A percentile compares a stretch with the other conserved stretches of the same genome.
phyloP scores from a whole-genome alignment of 2,329 filamentous ascomycete genomes.

The Fusarium subtropicale region DNA sequence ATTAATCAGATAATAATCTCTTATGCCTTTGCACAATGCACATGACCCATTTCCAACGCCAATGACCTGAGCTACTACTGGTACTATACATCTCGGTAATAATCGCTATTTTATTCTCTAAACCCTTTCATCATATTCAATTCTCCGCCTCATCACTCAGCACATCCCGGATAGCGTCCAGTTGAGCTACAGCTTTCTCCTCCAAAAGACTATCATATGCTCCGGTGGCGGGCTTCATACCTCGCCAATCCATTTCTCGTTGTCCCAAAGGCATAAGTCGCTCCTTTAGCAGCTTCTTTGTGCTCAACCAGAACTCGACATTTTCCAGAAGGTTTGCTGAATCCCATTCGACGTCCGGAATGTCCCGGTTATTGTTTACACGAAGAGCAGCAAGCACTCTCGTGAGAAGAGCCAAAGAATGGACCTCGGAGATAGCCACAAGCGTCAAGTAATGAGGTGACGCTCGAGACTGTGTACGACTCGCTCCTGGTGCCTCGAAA shows the following conservation, averaged over 20 bases:
- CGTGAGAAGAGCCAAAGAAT: conserved; percentile 81
- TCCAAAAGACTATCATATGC: conserved; percentile 74
- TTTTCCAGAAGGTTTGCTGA: conserved; percentile 78
- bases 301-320: conserved; percentile 82
- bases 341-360: conserved; percentile 82
- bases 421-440: conserved; percentile 78
- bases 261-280: conserved; percentile 78
- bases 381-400: conserved; percentile 76
- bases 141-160: conserved; percentile 64
- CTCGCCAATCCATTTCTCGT: conserved; percentile 74
- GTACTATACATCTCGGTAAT: conserved; percentile 42
- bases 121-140: conserved; percentile 31
- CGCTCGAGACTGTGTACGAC: conserved; percentile 62
- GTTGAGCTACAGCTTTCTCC: conserved; percentile 77
- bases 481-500: conserved; percentile 72
- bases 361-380: conserved; percentile 74
- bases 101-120: conserved; percentile 30
- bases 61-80: conserved; percentile 40
- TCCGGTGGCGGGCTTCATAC: conserved; percentile 53
- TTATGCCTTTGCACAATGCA: conserved; percentile 39
- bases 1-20: conserved; percentile 28
- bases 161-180: conserved; percentile 70
- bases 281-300: conserved; percentile 75
- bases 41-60: conserved; percentile 44
- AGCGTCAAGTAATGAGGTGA: conserved; percentile 77